Evolutionary conservation across 2,329 filamentous ascomycete genomes (phyloP).

Genomic region (Lomentospora prolificans): DNA sequence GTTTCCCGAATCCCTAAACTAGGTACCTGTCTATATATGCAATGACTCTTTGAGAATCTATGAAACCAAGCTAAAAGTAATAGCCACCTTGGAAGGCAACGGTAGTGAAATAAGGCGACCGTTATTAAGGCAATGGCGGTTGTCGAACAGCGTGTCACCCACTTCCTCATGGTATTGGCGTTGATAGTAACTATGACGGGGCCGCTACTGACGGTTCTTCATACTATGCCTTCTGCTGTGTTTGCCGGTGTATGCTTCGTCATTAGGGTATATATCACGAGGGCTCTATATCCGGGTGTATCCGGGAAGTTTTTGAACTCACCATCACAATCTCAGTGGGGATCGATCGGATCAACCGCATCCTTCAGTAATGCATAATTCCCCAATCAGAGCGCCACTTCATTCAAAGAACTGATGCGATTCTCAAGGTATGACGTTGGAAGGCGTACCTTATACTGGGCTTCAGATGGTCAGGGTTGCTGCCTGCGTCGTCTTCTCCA

Average conservation of each 20-base stretch:
- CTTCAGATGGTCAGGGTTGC: constrained; percentile 41
- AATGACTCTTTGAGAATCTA: constrained; percentile 37
- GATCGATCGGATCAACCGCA: constrained; percentile 42
- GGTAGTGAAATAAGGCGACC: constrained; percentile 31
- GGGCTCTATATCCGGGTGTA: constrained; percentile 8
- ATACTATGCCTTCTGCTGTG: constrained; percentile 42
- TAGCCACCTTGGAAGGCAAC: constrained; percentile 29
- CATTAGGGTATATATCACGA: constrained; percentile 39
- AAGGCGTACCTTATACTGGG: constrained; percentile 39
- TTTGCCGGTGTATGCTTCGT: constrained; percentile 49
- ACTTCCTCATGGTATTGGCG: constrained; percentile 43
- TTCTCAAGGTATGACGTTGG: constrained; percentile 30
- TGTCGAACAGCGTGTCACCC: constrained; percentile 45
- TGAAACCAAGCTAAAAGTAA: constrained; percentile 28
- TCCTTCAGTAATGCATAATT: constrained; percentile 39
- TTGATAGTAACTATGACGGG: constrained; percentile 48
- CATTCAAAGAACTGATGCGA: constrained; percentile 34
- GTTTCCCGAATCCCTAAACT: not conserved
- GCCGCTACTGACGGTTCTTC: constrained; percentile 39
- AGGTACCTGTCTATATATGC: constrained; percentile 51
- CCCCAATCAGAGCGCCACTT: constrained; percentile 35
- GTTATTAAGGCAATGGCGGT: constrained; percentile 34
- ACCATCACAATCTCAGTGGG: constrained; percentile 21
- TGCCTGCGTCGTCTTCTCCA: constrained; percentile 46
- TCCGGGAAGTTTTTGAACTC: not conserved